Evolutionary conservation across 1,139 yeast genomes (phyloP), one percentile per base, ranked within the genome.

Genomic region (Sugiyamaella sp.): DNA sequence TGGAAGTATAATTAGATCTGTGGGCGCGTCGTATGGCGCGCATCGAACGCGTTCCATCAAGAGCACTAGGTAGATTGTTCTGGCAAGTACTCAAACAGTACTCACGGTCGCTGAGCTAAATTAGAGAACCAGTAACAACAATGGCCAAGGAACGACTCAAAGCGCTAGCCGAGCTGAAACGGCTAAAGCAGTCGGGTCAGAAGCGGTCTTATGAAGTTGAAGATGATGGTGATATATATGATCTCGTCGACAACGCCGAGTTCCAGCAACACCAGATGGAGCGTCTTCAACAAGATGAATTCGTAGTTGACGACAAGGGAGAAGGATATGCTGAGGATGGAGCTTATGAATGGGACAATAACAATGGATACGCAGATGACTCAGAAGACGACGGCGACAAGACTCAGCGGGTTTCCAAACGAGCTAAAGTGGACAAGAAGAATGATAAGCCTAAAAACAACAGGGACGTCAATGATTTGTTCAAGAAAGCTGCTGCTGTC

Each of bases 261-360:
- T 91, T 81, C 71, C 76, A 93, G 61, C 80, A 80, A 60, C 88
- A 84, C 67, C 89, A 88, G 66, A 80, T 96, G 61, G 81, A 86
- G 56, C 89, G 90, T 57, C 76, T 93, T 53, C 77, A 89, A 73
- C 85, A 87, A 59, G 97, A 91, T 66, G 97, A 91, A 66, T 93
- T 93, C 67, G 93, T 93, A 48, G 96, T 89, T 1, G 97, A 90
- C 66, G 98, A 93, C 68, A 84, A 86, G 60, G 96, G 96, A 12
- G 85, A 84, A 60, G 95, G 95, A 0, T 93, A 93, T 66, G 91
- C 89, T 1, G 97, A 93, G 64, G 87, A 86, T 47, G 98, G 98
- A 51, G 89, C 80, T 12, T 95, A 91, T 63, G 96, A 89, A 59
- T 88, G 96, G 95, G 90, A 84, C 53, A 80, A 75, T 35, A 73